Conservation (phyloP, 1,139 yeast genomes). For the Taphrina populina region DNA sequence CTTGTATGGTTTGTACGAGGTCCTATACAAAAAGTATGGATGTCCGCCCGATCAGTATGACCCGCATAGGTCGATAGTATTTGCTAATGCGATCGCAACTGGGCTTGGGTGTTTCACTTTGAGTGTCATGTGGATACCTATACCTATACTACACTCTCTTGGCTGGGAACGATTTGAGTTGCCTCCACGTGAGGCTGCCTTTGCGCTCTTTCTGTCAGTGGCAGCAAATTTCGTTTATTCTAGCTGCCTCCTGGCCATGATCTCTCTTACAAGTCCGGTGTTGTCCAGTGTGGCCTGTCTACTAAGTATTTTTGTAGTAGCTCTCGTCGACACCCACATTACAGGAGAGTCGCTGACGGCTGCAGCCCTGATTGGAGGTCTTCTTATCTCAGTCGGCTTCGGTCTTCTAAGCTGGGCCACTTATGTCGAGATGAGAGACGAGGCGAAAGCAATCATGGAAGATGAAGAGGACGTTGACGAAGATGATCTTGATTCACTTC, state of each 20-base stretch:
- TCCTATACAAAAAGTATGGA: conserved; percentile 68
- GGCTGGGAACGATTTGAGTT: conserved; percentile 62
- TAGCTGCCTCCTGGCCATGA: conserved; percentile 69
- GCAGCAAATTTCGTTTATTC: conserved; percentile 67
- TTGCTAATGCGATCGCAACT: conserved; percentile 59
- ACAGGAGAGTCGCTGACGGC: conserved; percentile 55
- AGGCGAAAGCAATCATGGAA: conserved; percentile 39
- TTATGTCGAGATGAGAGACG: conserved; percentile 70
- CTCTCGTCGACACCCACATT: conserved; percentile 71
- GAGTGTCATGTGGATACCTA: conserved; percentile 52
- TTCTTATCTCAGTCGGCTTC: conserved; percentile 60
- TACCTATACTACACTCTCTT: conserved; percentile 55
- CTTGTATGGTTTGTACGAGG: conserved; percentile 81
- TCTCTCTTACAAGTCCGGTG: conserved; percentile 85
- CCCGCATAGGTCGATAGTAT: conserved; percentile 57
- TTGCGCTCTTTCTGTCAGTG: conserved; percentile 53
- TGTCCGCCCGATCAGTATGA: conserved; percentile 65
- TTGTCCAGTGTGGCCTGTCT: conserved; percentile 78
- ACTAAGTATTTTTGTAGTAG: conserved; percentile 75
- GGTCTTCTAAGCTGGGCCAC: conserved; percentile 66
- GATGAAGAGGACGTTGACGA: conserved; percentile 6
- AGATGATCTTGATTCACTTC: conserved; percentile 7
- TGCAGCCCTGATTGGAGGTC: conserved; percentile 48
- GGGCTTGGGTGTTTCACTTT: conserved; percentile 62
- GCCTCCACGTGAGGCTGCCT: conserved; percentile 51